Conservation (phyloP, 768 basidiomycete species). For the Hirschioporus abietinus region DNA sequence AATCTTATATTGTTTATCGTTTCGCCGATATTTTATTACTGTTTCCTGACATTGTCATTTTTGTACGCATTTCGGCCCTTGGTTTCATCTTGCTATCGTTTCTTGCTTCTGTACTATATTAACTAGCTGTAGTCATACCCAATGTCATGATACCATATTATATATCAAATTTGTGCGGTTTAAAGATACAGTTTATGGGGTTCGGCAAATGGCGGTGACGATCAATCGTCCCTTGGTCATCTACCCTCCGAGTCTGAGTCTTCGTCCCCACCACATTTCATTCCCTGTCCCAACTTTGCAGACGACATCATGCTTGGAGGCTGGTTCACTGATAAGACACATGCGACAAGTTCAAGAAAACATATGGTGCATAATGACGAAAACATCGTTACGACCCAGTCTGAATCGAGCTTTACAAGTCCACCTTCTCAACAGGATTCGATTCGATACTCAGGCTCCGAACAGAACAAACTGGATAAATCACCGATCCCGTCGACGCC, state of each 20-base stretch:
- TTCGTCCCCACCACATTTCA: neutral
- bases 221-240: neutral
- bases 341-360: neutral
- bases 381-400: neutral
- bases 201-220: neutral
- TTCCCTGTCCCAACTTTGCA: neutral
- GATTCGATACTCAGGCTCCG: neutral
- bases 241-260: too few relatives aligned
- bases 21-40: neutral
- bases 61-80: neutral
- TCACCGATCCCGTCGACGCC: slow-evolving; percentile 40
- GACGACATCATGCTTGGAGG: neutral
- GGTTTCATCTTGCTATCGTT: neutral
- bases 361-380: neutral
- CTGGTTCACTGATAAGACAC: neutral
- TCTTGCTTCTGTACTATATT: neutral
- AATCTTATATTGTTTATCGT: neutral
- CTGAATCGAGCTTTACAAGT: neutral
- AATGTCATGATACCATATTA: neutral
- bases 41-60: neutral
- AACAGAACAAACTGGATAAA: neutral
- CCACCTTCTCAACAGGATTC: neutral
- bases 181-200: too few relatives aligned
- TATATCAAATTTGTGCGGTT: too few relatives aligned
- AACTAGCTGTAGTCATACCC: neutral